Evolutionary conservation across 371 early-diverging fungal genomes (phyloP).

Genomic region (Funneliformis caledonium): DNA sequence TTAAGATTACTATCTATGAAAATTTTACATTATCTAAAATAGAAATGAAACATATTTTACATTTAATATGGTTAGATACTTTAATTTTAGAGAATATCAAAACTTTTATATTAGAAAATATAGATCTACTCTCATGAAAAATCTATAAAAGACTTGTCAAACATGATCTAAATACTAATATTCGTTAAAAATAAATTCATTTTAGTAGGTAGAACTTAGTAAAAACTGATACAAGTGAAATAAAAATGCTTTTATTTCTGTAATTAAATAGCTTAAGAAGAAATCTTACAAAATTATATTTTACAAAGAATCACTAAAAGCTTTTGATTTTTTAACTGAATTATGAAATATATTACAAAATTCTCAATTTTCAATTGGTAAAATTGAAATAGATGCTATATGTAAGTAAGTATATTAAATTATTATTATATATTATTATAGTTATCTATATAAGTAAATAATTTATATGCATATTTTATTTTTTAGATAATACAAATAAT

Average conservation of each 20-base stretch:
- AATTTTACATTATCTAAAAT: neutral
- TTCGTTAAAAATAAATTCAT: conserved; percentile 15
- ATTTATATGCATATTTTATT: neutral
- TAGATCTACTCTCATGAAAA: neutral
- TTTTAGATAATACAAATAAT: conserved; percentile 10
- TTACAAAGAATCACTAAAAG: neutral
- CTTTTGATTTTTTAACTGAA: neutral
- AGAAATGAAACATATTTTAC: neutral
- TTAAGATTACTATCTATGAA: conserved; percentile 21
- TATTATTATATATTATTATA: neutral
- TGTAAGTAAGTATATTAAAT: neutral
- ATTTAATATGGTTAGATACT: neutral
- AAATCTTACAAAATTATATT: neutral
- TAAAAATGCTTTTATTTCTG: neutral
- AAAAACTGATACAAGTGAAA: neutral
- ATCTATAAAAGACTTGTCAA: conserved; percentile 1
- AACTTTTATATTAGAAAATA: conserved; percentile 19
- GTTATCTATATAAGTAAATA: neutral
- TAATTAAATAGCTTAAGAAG: neutral
- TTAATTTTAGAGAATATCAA: neutral
- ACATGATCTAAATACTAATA: neutral
- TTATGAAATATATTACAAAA: neutral
- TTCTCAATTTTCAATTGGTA: neutral
- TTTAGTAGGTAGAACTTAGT: neutral
- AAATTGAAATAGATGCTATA: neutral